A percentile compares a stretch with the other conserved stretches of the same genome.
phyloP scores from a whole-genome alignment of 768 basidiomycete species.

The Panellus pusillus region DNA sequence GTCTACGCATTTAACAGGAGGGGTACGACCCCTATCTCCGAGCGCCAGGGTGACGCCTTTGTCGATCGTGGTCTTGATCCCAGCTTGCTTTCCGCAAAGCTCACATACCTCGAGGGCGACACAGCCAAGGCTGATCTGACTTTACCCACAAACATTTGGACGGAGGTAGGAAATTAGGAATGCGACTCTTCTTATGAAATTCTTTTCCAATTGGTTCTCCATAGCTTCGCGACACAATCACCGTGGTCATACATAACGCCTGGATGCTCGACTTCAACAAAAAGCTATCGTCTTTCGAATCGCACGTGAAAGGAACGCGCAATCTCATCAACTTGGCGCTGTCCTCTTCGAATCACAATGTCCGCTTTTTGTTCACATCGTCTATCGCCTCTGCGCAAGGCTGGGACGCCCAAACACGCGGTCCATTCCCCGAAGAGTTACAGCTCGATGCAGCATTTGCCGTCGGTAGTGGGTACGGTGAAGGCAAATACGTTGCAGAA shows the following conservation, averaged over 20 bases:
- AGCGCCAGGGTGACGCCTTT: constrained; percentile 31
- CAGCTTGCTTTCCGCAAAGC: constrained; percentile 29
- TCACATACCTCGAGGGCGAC: too few relatives aligned
- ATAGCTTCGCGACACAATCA: constrained; percentile 34
- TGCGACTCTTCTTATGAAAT: too few relatives aligned
- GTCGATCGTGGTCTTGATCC: constrained; percentile 31
- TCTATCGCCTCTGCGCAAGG: constrained; percentile 29
- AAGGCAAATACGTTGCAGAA: too few relatives aligned
- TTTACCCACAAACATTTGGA: background rate
- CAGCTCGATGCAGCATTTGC: constrained; percentile 12
- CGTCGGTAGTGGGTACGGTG: constrained; percentile 12
- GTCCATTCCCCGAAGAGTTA: constrained; percentile 25
- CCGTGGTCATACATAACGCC: constrained; percentile 41
- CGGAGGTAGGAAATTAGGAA: too few relatives aligned
- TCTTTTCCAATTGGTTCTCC: too few relatives aligned
- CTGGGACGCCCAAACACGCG: constrained; percentile 26
- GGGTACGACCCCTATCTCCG: background rate
- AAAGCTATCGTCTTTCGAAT: constrained; percentile 49
- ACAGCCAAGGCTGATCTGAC: too few relatives aligned
- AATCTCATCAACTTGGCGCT: constrained; percentile 44
- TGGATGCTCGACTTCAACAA: constrained; percentile 51
- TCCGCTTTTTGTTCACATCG: constrained; percentile 31
- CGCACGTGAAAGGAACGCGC: constrained; percentile 45
- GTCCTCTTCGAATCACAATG: background rate
- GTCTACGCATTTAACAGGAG: constrained; percentile 32